Conservation (phyloP, 2,329 filamentous ascomycete genomes). For the Lachnellula hyalina region DNA sequence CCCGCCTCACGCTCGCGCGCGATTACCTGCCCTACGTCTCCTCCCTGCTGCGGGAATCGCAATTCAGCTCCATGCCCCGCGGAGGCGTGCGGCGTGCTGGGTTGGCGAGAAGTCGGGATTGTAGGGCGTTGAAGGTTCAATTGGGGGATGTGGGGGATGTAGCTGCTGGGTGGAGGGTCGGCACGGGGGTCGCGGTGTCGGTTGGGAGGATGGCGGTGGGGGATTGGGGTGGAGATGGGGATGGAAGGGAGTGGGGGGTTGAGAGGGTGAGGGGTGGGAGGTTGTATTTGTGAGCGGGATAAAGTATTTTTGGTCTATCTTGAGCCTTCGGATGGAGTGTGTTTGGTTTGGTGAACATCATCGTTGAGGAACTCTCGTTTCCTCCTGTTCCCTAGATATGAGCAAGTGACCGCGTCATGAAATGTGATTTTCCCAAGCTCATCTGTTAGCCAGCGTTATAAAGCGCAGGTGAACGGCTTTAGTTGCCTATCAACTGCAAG, state of each 20-base stretch:
- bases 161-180: conserved; percentile 14
- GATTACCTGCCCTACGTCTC: conserved; percentile 17
- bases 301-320: too few species aligned
- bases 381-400: too few species aligned
- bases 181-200: conserved; percentile 16
- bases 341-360: too few species aligned
- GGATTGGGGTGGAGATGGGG: conserved; percentile 4
- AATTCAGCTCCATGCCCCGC: conserved; percentile 8
- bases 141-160: conserved; percentile 22
- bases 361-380: too few species aligned
- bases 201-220: conserved; percentile 16
- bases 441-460: too few species aligned
- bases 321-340: neutral
- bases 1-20: conserved; percentile 1
- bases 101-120: conserved; percentile 3
- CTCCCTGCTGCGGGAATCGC: conserved; percentile 8
- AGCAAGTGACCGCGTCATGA: too few species aligned
- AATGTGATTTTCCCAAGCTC: too few species aligned
- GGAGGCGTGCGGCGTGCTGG: conserved; percentile 15
- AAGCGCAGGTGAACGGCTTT: too few species aligned
- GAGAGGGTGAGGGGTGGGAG: conserved; percentile 13
- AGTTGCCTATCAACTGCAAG: too few species aligned
- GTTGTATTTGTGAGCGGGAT: conserved; percentile 15
- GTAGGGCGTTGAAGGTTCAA: conserved; percentile 13
- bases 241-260: conserved; percentile 1